Conservation (phyloP, 1,284 basidiomycete species). For the Rhodotorula sp. region DNA sequence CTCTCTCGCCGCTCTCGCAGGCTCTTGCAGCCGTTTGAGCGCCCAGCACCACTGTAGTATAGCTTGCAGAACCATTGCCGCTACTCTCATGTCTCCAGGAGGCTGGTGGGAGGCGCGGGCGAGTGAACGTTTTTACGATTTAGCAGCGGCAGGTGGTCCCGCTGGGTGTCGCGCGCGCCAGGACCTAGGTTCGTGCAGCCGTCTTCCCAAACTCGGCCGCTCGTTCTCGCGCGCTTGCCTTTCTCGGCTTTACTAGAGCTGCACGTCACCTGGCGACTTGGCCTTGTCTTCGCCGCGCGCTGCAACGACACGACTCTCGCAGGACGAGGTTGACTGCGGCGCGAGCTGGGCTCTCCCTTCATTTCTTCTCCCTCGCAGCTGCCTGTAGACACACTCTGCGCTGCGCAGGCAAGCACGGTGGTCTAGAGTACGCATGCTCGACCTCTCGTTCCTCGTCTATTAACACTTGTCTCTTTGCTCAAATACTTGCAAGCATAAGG, state of each 20-base stretch:
- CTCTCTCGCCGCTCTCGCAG: not conserved
- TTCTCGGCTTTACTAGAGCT: not conserved
- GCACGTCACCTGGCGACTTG: not conserved
- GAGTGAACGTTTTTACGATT: not conserved
- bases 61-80: not conserved
- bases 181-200: not conserved
- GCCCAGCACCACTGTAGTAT: not conserved
- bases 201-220: not conserved
- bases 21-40: not conserved
- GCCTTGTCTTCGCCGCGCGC: not conserved
- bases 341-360: too few species aligned
- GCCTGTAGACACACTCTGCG: too few species aligned
- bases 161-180: not conserved
- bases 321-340: not conserved
- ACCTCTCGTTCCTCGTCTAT: too few species aligned
- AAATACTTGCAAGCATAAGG: too few species aligned
- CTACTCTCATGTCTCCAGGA: not conserved
- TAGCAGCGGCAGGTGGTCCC: not conserved
- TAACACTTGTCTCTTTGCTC: too few species aligned
- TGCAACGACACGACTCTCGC: slow-evolving; percentile 5
- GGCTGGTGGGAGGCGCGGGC: not conserved
- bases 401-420: too few species aligned
- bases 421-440: too few species aligned
- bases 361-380: too few species aligned
- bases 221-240: not conserved